Evolutionary conservation across 2,329 filamentous ascomycete species (phyloP).

Genomic region (Xylariaceae sp.): DNA sequence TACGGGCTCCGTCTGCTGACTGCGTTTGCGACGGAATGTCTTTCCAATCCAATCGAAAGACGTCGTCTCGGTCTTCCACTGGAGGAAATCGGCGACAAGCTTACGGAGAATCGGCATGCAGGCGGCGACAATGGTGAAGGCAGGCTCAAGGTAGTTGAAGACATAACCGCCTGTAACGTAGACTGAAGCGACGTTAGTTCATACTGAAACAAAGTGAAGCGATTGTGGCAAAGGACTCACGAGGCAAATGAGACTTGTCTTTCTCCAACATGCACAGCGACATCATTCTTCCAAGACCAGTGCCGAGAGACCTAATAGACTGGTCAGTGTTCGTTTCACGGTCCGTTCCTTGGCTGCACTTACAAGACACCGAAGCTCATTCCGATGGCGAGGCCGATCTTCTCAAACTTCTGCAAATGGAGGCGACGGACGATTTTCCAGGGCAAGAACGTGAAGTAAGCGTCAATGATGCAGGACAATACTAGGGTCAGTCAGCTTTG

Average conservation of each 20-base stretch:
- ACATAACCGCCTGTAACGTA: slow-evolving; percentile 16
- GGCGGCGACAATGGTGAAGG: slow-evolving; percentile 16
- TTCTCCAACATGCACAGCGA: neutral
- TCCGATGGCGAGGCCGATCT: slow-evolving; percentile 18
- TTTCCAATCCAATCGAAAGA: neutral
- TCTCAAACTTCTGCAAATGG: slow-evolving; percentile 17
- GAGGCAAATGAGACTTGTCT: too few relatives aligned
- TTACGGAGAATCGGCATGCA: slow-evolving; percentile 20
- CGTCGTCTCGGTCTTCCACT: slow-evolving; percentile 6
- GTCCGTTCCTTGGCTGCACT: neutral
- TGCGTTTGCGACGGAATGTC: slow-evolving; percentile 1
- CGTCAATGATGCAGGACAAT: slow-evolving; percentile 18
- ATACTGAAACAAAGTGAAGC: neutral
- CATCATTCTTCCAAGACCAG: slow-evolving; percentile 11
- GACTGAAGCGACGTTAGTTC: slow-evolving; percentile 11
- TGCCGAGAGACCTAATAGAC: slow-evolving; percentile 1
- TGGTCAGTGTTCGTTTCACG: too few relatives aligned
- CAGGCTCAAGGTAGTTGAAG: slow-evolving; percentile 19
- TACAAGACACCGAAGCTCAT: slow-evolving; percentile 22
- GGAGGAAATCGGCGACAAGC: slow-evolving; percentile 12
- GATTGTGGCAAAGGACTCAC: too few relatives aligned
- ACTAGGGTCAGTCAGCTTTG: slow-evolving; percentile 12
- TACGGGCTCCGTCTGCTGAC: neutral
- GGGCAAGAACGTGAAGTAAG: slow-evolving; percentile 15
- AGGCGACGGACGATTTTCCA: slow-evolving; percentile 21